Percentiles rank a stretch among this genome's conserved stretches.
phyloP scores from a whole-genome alignment of 352 stramenopile species.

The Phytophthora kernoviae region DNA sequence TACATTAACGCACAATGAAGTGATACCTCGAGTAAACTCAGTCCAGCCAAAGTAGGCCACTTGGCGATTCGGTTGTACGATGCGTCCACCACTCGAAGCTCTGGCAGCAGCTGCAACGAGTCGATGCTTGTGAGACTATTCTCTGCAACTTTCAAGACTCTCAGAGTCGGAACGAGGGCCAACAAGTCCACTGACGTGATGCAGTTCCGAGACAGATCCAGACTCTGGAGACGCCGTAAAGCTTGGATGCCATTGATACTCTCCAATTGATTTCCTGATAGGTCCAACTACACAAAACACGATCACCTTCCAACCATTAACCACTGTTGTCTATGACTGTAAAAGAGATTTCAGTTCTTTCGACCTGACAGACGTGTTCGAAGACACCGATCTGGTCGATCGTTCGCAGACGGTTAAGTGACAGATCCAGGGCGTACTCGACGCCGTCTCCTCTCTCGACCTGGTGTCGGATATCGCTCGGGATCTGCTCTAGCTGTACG shows the following conservation, averaged over 20 bases:
- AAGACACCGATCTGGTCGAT: constrained; percentile 53
- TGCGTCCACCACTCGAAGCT: constrained; percentile 53
- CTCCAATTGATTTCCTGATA: constrained; percentile 64
- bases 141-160: constrained; percentile 58
- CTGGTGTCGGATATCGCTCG: constrained; percentile 44
- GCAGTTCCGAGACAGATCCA: constrained; percentile 60
- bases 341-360: too few relatives aligned
- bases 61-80: constrained; percentile 64
- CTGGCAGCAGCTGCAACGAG: constrained; percentile 30
- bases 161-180: constrained; percentile 36
- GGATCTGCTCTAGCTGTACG: constrained; percentile 50
- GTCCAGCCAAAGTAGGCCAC: constrained; percentile 53
- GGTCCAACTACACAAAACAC: constrained; percentile 44
- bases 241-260: constrained; percentile 56
- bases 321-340: neutral
- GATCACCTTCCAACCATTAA: neutral
- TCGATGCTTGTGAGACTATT: constrained; percentile 64
- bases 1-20: neutral
- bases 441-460: constrained; percentile 35
- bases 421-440: constrained; percentile 54
- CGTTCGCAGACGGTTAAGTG: constrained; percentile 51
- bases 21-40: constrained; percentile 50
- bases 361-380: constrained; percentile 48
- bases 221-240: constrained; percentile 43
- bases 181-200: constrained; percentile 52